Evolutionary conservation across 2,329 filamentous ascomycete species (phyloP).

Genomic region (Orbilia oligospora): DNA sequence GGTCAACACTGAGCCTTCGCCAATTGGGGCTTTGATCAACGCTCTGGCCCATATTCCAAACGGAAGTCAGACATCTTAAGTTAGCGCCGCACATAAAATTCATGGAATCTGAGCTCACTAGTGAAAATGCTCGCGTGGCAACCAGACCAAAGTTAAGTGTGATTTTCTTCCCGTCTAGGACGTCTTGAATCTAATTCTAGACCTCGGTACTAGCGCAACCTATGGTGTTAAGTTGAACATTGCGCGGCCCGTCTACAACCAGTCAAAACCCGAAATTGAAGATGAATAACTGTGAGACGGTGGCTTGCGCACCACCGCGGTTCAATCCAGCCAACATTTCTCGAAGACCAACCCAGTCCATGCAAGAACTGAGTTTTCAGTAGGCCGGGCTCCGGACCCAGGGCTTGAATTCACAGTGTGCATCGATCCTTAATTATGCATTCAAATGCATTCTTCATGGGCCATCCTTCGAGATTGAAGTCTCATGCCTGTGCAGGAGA

Average conservation of each 20-base stretch:
- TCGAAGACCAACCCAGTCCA: not conserved
- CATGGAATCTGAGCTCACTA: slow-evolving; percentile 1
- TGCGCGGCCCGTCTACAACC: not conserved
- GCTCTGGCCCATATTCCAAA: not conserved
- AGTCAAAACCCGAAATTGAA: not conserved
- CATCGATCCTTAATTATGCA: slow-evolving; percentile 26
- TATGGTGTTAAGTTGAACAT: not conserved
- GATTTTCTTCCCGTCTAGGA: not conserved
- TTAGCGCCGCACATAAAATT: slow-evolving; percentile 7
- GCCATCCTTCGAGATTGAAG: slow-evolving; percentile 11
- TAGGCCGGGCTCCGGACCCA: slow-evolving; percentile 9
- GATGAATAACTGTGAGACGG: slow-evolving; percentile 6
- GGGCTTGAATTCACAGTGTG: not conserved
- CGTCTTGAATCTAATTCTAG: not conserved
- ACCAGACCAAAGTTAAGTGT: not conserved
- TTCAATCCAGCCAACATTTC: not conserved
- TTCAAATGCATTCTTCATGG: slow-evolving; percentile 21
- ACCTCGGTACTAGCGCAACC: slow-evolving; percentile 3
- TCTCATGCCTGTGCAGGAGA: not conserved
- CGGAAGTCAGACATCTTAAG: not conserved
- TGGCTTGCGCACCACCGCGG: slow-evolving; percentile 21
- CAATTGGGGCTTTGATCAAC: not conserved
- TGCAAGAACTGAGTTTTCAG: not conserved
- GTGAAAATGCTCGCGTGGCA: slow-evolving; percentile 14
- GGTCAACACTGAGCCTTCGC: not conserved